phyloP scores from a whole-genome alignment of 192 early-diverging fungal species.

The Dimargaris verticillata region DNA sequence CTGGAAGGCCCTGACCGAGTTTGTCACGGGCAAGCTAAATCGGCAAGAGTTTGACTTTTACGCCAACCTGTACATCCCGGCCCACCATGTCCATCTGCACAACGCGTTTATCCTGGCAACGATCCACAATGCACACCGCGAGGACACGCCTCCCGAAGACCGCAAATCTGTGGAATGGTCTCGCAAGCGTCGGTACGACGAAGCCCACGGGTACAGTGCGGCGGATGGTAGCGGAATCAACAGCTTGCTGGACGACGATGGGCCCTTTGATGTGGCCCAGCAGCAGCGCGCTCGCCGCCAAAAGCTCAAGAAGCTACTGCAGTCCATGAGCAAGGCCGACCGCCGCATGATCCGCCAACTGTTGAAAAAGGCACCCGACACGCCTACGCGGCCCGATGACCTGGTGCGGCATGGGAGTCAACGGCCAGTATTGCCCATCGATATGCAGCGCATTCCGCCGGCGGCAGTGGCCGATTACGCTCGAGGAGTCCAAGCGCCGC shows the following conservation, averaged over 20 bases:
- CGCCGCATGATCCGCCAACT: slow-evolving; percentile 45
- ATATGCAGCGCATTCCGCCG: slow-evolving; percentile 29
- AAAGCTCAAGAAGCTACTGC: slow-evolving; percentile 52
- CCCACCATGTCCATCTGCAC: slow-evolving; percentile 36
- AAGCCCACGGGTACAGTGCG: slow-evolving; percentile 28
- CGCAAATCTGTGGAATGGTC: slow-evolving; percentile 26
- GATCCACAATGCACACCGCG: slow-evolving; percentile 58
- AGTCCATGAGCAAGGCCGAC: slow-evolving; percentile 49
- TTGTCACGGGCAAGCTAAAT: slow-evolving; percentile 57
- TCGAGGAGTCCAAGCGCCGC: slow-evolving; percentile 45
- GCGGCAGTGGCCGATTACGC: slow-evolving; percentile 40
- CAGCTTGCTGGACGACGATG: slow-evolving; percentile 12
- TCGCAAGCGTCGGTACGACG: slow-evolving; percentile 1
- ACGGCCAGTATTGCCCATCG: slow-evolving; percentile 29
- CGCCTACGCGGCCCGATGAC: slow-evolving; percentile 11
- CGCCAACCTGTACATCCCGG: slow-evolving; percentile 43
- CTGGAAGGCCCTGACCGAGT: slow-evolving; percentile 56
- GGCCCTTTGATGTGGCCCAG: slow-evolving; percentile 2
- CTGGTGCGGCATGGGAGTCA: slow-evolving; percentile 22
- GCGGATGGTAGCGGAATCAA: slow-evolving; percentile 23
- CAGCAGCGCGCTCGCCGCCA: slow-evolving; percentile 31
- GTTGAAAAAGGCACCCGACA: slow-evolving; percentile 28
- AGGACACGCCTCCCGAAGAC: slow-evolving; percentile 41
- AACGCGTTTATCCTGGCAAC: slow-evolving; percentile 63
- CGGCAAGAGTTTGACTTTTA: slow-evolving; percentile 68